Conservation (phyloP, 768 basidiomycete genomes). For the Boletus rubescentipes region DNA sequence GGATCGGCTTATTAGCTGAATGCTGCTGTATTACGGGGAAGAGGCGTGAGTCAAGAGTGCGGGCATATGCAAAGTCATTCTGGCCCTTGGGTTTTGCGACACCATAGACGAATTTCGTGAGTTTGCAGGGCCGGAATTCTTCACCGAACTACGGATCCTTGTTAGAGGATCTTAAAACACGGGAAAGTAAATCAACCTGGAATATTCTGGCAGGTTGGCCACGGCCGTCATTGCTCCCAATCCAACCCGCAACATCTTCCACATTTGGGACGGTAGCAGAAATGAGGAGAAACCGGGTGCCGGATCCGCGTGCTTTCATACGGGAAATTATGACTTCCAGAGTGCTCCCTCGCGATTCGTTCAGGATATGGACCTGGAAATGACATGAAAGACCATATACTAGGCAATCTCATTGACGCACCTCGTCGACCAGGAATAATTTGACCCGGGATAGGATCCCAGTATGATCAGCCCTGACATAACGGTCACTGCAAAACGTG, state of each 20-base stretch:
- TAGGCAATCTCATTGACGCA: conserved; percentile 27
- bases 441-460: conserved; percentile 67
- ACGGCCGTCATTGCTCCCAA: conserved; percentile 46
- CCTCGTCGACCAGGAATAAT: conserved; percentile 91
- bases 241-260: conserved; percentile 86
- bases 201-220: conserved; percentile 58
- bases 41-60: conserved; percentile 68
- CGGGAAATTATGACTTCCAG: conserved; percentile 94
- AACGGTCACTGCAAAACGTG: conserved; percentile 6
- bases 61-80: conserved; percentile 80
- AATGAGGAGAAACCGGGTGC: conserved; percentile 81
- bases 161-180: not conserved
- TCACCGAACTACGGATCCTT: conserved; percentile 74
- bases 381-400: not conserved
- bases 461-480: conserved; percentile 57
- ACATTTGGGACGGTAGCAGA: conserved; percentile 96
- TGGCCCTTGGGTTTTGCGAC: conserved; percentile 57
- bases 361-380: conserved; percentile 83
- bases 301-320: conserved; percentile 75
- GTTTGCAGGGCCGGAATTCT: conserved; percentile 83
- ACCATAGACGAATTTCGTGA: conserved; percentile 71
- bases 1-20: conserved; percentile 75
- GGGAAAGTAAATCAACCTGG: conserved; percentile 46
- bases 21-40: conserved; percentile 73
- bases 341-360: conserved; percentile 87